Percentiles rank a stretch among this genome's conserved stretches.
These are phyloP conservation scores for Albophoma yamanashiensis DNA, from an alignment of 2,329 filamentous ascomycete genomes.

Conservation along the genomic window DNA sequence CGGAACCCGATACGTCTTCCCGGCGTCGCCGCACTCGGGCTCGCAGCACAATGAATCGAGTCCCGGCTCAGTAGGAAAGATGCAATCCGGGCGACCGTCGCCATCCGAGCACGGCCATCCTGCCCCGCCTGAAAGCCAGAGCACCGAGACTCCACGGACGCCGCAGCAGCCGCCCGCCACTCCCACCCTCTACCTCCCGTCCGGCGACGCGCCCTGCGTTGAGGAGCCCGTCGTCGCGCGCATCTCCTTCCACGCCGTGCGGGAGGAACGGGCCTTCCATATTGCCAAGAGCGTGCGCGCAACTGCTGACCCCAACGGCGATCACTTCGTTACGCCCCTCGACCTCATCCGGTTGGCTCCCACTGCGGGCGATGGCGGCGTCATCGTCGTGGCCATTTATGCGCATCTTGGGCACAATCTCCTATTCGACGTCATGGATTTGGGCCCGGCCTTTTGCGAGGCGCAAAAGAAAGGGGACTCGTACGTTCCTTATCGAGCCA, in stretches of 20 bases:
- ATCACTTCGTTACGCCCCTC: constrained; percentile 71
- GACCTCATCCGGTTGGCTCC: constrained; percentile 65
- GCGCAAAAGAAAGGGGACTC: constrained; percentile 40
- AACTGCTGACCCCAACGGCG: constrained; percentile 59
- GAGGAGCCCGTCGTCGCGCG: constrained; percentile 67
- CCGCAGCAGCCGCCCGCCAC: constrained; percentile 11
- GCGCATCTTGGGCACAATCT: constrained; percentile 68
- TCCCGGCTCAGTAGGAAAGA: constrained; percentile 29
- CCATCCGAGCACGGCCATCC: constrained; percentile 24
- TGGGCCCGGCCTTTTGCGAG: constrained; percentile 66
- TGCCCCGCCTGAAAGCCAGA: constrained; percentile 17
- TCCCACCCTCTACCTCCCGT: constrained; percentile 20
- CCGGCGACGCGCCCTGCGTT: constrained; percentile 39
- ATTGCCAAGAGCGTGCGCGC: constrained; percentile 63
- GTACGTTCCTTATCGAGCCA: constrained; percentile 32
- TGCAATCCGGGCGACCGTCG: constrained; percentile 31
- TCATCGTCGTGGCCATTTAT: constrained; percentile 73
- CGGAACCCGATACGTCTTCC: constrained; percentile 48
- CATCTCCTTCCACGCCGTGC: constrained; percentile 69
- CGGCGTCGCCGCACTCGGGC: constrained; percentile 35
- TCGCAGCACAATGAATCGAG: constrained; percentile 33
- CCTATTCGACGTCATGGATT: constrained; percentile 57
- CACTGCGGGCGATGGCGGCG: constrained; percentile 55
- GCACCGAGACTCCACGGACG: constrained; percentile 21
- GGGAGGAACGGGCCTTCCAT: constrained; percentile 81